Evolutionary conservation across 2,329 filamentous ascomycete species (phyloP).

Genomic region (Xylariales sp.): DNA sequence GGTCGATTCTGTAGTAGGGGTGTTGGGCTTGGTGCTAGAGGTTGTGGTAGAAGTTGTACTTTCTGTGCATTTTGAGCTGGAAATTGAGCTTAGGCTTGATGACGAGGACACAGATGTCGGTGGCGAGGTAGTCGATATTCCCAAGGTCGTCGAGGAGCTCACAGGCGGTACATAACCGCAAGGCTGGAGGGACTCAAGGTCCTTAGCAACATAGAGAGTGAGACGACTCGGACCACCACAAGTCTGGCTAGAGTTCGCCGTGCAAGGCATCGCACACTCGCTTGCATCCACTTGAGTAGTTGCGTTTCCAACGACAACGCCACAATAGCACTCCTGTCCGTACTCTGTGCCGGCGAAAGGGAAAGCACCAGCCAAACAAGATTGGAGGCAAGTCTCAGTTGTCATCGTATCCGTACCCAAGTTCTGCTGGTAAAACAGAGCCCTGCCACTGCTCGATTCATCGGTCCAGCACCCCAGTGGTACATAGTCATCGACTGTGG

Average conservation of each 20-base stretch:
- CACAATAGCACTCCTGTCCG: constrained; percentile 43
- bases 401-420: constrained; percentile 34
- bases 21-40: constrained; percentile 2
- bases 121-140: constrained; percentile 12
- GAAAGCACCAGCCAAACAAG: constrained; percentile 39
- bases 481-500: constrained; percentile 45
- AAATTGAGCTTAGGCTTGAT: background rate
- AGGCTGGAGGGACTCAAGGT: constrained; percentile 46
- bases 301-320: constrained; percentile 47
- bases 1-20: constrained; percentile 7
- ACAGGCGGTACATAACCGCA: constrained; percentile 32
- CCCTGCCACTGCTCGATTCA: constrained; percentile 33
- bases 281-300: constrained; percentile 29
- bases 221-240: constrained; percentile 41
- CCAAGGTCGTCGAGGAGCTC: constrained; percentile 15
- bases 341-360: constrained; percentile 46
- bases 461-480: constrained; percentile 60
- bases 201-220: constrained; percentile 42
- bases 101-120: background rate
- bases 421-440: constrained; percentile 39
- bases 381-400: constrained; percentile 35
- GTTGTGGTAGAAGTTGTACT: background rate
- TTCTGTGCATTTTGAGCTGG: background rate
- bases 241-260: constrained; percentile 36
- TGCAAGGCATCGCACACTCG: constrained; percentile 48